phyloP scores from a whole-genome alignment of 208 protist genomes.

The Trichomonas tenax region DNA sequence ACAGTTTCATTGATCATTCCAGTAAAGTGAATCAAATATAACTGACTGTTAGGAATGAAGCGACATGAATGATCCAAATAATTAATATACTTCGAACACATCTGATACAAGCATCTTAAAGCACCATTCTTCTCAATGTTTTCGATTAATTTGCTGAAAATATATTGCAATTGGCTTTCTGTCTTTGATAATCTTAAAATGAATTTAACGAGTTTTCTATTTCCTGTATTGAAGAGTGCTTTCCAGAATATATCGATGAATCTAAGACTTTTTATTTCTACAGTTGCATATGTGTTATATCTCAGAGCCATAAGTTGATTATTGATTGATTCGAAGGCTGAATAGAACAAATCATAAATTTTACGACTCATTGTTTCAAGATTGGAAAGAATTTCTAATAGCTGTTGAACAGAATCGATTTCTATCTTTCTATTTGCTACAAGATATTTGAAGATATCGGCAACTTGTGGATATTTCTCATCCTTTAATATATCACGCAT shows the following conservation, averaged over 20 bases:
- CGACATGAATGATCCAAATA: not conserved
- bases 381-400: not conserved
- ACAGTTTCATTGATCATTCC: not conserved
- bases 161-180: not conserved
- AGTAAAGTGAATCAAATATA: not conserved
- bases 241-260: not conserved
- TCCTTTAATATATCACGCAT: not conserved
- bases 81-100: not conserved
- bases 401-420: not conserved
- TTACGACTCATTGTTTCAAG: not conserved
- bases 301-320: not conserved
- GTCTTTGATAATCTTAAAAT: not conserved
- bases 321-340: not conserved
- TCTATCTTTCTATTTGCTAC: not conserved
- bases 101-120: not conserved
- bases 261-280: not conserved
- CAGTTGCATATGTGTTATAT: not conserved
- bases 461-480: not conserved
- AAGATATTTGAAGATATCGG: not conserved
- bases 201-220: not conserved
- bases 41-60: not conserved
- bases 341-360: not conserved
- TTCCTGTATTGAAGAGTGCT: not conserved
- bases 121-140: not conserved
- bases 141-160: not conserved